Conservation (phyloP, 2,329 filamentous ascomycete genomes). For the Talaromyces sp. region DNA sequence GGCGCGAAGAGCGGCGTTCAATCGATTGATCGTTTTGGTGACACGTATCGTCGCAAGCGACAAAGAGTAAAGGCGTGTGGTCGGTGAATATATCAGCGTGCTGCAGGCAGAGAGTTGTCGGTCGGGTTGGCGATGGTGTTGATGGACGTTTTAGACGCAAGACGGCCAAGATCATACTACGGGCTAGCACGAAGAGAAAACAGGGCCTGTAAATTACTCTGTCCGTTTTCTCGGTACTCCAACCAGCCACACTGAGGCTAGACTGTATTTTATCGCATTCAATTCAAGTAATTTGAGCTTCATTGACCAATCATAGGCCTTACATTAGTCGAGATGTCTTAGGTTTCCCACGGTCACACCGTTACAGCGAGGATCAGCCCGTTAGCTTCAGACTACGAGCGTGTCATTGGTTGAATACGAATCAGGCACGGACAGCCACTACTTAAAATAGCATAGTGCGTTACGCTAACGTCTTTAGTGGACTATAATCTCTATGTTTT, state of each 20-base stretch:
- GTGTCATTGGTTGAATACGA: background rate
- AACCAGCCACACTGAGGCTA: slow-evolving; percentile 4
- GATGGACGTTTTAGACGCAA: slow-evolving; percentile 4
- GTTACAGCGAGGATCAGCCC: background rate
- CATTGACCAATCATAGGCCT: background rate
- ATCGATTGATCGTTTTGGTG: background rate
- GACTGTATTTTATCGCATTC: background rate
- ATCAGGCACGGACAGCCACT: slow-evolving; percentile 6
- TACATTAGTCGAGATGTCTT: background rate
- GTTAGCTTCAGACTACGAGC: background rate
- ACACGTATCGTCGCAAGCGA: background rate
- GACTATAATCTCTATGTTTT: background rate
- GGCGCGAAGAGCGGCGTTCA: background rate
- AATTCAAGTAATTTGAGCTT: background rate
- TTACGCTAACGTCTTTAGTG: background rate
- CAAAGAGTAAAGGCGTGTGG: background rate
- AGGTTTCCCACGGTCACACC: background rate
- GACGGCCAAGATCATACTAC: background rate
- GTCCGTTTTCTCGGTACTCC: background rate
- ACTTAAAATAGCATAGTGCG: background rate
- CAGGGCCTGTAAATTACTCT: background rate
- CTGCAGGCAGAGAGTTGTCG: background rate
- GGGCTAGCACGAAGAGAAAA: background rate
- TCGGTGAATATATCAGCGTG: background rate
- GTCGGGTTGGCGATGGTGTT: background rate